These are phyloP conservation scores for Sequoia sempervirens DNA, from an alignment of 75 land plant species.

Conservation along the genomic window DNA sequence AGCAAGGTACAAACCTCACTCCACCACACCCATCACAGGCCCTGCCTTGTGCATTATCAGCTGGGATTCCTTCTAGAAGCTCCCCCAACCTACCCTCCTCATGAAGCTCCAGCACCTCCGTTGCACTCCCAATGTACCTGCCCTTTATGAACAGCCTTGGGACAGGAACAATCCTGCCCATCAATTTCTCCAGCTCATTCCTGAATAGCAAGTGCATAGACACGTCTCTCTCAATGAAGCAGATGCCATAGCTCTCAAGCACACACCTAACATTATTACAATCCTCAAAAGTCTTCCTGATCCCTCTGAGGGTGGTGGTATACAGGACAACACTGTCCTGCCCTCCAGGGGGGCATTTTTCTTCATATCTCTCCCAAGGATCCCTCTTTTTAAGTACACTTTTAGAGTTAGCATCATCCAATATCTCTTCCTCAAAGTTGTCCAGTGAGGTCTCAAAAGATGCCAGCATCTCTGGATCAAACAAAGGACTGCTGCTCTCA, in stretches of 20 bases:
- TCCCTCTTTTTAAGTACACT: conserved; percentile 11
- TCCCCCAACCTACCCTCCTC: conserved; percentile 64
- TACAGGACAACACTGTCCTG: conserved; percentile 66
- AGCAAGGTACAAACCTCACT: conserved; percentile 77
- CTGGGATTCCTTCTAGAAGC: conserved; percentile 63
- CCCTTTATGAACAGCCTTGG: conserved; percentile 88
- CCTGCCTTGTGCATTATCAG: conserved; percentile 9
- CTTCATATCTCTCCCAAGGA: conserved; percentile 18
- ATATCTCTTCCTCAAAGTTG: conserved; percentile 39
- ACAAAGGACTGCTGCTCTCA: conserved; percentile 40
- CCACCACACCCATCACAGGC: conserved; percentile 85
- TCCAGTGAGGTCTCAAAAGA: conserved; percentile 57
- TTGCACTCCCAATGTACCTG: conserved; percentile 78
- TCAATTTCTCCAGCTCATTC: conserved; percentile 65
- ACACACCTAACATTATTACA: conserved; percentile 60
- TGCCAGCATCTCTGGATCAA: conserved; percentile 74
- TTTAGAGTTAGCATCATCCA: conserved; percentile 15
- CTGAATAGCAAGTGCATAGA: conserved; percentile 84
- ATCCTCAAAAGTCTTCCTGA: conserved; percentile 94
- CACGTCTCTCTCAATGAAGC: conserved; percentile 68
- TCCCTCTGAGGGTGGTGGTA: conserved; percentile 83
- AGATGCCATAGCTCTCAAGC: conserved; percentile 53
- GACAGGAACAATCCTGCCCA: conserved; percentile 50
- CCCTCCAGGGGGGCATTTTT: conserved; percentile 81
- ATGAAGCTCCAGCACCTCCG: conserved; percentile 60